Evolutionary conservation across 2,329 filamentous ascomycete species (phyloP).

Genomic region (Orbilia brochopaga): DNA sequence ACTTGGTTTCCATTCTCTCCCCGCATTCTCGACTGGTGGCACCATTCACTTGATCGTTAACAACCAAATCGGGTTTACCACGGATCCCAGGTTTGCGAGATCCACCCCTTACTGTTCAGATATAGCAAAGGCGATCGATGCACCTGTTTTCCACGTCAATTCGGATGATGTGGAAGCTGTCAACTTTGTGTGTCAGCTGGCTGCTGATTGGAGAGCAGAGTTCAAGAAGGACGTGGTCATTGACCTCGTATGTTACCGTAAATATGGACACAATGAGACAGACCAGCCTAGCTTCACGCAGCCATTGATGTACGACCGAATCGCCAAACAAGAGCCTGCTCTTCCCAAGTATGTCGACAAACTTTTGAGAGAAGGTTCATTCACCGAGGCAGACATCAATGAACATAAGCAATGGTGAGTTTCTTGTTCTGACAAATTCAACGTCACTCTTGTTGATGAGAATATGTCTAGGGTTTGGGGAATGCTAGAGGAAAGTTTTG

Average conservation of each 20-base stretch:
- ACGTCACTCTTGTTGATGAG: neutral
- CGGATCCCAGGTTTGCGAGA: slow-evolving; percentile 93
- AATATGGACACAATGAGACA: slow-evolving; percentile 98
- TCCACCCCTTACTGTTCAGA: slow-evolving; percentile 99
- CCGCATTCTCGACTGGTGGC: slow-evolving; percentile 94
- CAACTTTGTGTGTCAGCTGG: slow-evolving; percentile 96
- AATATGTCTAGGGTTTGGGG: slow-evolving; percentile 72
- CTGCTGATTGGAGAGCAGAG: slow-evolving; percentile 96
- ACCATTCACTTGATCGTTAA: slow-evolving; percentile 97
- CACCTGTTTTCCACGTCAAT: slow-evolving; percentile 98
- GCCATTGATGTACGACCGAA: slow-evolving; percentile 99
- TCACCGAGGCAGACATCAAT: slow-evolving; percentile 96
- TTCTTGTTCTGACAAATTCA: neutral
- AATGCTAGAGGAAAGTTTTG: slow-evolving; percentile 97
- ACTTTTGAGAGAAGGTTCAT: slow-evolving; percentile 87
- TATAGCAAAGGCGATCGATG: slow-evolving; percentile 98
- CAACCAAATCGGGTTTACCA: slow-evolving; percentile 99
- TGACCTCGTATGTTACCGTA: slow-evolving; percentile 98
- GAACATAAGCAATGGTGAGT: slow-evolving; percentile 92
- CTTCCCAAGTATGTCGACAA: slow-evolving; percentile 91
- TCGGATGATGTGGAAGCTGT: slow-evolving; percentile 97
- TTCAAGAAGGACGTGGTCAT: slow-evolving; percentile 99
- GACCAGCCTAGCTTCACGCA: slow-evolving; percentile 99
- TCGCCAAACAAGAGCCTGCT: slow-evolving; percentile 80
- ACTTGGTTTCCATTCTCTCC: slow-evolving; percentile 94